These are phyloP conservation scores for Phytophthora cactorum DNA, from an alignment of 352 stramenopile species.

Conservation along the genomic window DNA sequence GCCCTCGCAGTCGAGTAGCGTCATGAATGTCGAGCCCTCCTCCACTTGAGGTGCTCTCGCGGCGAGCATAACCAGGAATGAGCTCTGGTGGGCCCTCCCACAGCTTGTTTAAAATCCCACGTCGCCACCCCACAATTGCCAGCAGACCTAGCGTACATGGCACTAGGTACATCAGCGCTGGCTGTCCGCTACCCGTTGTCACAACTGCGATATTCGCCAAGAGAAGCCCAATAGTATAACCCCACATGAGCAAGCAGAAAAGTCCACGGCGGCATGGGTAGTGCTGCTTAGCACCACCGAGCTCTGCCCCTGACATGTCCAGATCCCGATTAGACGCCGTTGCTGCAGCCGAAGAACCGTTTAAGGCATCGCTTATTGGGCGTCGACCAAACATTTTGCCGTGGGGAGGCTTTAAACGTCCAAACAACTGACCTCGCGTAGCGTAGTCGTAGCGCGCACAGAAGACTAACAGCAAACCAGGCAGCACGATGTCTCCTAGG, in stretches of 20 bases:
- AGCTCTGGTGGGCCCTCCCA: slow-evolving; percentile 90
- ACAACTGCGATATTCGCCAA: slow-evolving; percentile 95
- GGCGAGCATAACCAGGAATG: slow-evolving; percentile 32
- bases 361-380: slow-evolving; percentile 8
- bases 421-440: slow-evolving; percentile 73
- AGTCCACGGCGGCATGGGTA: slow-evolving; percentile 55
- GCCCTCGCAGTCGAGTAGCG: slow-evolving; percentile 27
- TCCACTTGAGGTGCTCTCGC: slow-evolving; percentile 33
- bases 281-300: slow-evolving; percentile 44
- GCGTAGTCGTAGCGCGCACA: slow-evolving; percentile 94
- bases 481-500: slow-evolving; percentile 96
- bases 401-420: slow-evolving; percentile 54
- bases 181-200: slow-evolving; percentile 93
- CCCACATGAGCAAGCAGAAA: slow-evolving; percentile 88
- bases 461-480: slow-evolving; percentile 95
- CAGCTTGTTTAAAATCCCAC: slow-evolving; percentile 88
- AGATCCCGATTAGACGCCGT: slow-evolving; percentile 10
- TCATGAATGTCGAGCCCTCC: slow-evolving; percentile 38
- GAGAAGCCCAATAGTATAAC: slow-evolving; percentile 94
- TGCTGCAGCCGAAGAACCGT: slow-evolving; percentile 4
- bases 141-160: slow-evolving; percentile 92
- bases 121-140: slow-evolving; percentile 68
- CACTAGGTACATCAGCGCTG: slow-evolving; percentile 97
- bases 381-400: slow-evolving; percentile 45
- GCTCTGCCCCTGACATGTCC: slow-evolving; percentile 48